These are phyloP conservation scores for Botrytis porri DNA, from an alignment of 2,329 filamentous ascomycete species.

Conservation along the genomic window DNA sequence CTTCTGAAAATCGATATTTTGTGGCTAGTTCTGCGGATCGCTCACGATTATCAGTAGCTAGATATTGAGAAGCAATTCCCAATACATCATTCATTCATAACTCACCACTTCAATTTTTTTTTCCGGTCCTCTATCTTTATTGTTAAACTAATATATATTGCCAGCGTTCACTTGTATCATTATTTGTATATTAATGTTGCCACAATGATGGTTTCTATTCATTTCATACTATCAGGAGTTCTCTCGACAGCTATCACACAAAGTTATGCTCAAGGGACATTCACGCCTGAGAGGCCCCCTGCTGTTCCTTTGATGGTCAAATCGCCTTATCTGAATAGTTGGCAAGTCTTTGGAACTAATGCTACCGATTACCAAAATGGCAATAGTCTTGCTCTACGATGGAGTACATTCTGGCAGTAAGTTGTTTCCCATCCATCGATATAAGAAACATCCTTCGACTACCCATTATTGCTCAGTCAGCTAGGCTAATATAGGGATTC, in stretches of 20 bases:
- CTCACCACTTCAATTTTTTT: background rate
- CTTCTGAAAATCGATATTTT: too few relatives aligned
- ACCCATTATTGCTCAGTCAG: background rate
- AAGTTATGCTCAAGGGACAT: slow-evolving; percentile 47
- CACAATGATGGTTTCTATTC: background rate
- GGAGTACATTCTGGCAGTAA: slow-evolving; percentile 68
- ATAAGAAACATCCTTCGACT: background rate
- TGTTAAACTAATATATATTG: background rate
- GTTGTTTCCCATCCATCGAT: slow-evolving; percentile 33
- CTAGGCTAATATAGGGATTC: slow-evolving; percentile 15
- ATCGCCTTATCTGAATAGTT: slow-evolving; percentile 71
- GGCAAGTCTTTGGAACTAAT: slow-evolving; percentile 60
- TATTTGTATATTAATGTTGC: background rate
- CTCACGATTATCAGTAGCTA: background rate
- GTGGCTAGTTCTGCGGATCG: background rate
- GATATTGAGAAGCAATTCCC: background rate
- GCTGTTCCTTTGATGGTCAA: slow-evolving; percentile 70
- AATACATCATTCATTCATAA: background rate
- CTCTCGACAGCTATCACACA: background rate
- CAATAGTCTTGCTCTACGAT: slow-evolving; percentile 65
- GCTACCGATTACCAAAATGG: slow-evolving; percentile 51
- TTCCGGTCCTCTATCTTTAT: background rate
- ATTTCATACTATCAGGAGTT: background rate
- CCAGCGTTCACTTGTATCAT: background rate
- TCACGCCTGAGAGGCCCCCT: slow-evolving; percentile 62